Evolutionary conservation across 768 basidiomycete species (phyloP), one percentile per base, ranked within the genome.

Genomic region (Hericium erinaceus): DNA sequence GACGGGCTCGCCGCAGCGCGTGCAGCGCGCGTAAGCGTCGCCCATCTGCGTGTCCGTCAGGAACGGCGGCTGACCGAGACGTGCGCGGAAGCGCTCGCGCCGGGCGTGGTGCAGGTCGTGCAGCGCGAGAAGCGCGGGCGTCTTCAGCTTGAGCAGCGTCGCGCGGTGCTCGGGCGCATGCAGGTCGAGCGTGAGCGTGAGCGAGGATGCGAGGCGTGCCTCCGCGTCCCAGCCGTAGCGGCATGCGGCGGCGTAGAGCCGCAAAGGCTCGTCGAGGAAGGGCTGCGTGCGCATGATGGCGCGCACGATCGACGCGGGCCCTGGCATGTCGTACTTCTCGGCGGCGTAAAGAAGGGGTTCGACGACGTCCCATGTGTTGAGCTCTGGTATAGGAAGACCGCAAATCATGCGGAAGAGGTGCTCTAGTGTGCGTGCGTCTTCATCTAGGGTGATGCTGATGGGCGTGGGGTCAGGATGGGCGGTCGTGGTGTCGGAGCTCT

Each of bases 291-390:
- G 74, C 55, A 81, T 71, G n/a, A 81, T 74, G 38, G 81, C 77
- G 40, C 82, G 81, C 52, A 85, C 68, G 61, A 85, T 77, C 6
- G 81, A 83, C 58, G 74, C 71, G 1, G 84, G 82, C 0, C 84
- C 85, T 0, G 80, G 77, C 80, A 84, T 86, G 39, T 85, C 84
- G 66, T 86, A 87, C 64, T 84, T 85, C 64, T 87, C 83, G 0
- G 83, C 79, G 0, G 82, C 81, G 55, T 76, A 81, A 12, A 86
- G 69, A n/a, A 87, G 64, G 3, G 74, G 67, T 56, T 87, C 84
- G 54, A 86, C 69, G 37, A 68, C 59, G 61, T 84, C 82, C 65
- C 78, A 81, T 6, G 28, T 6, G 7, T 46, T 20, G 44, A 46
- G 44, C 20, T 46, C 49, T 15, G 49, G 49, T n/a, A 51, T 51